phyloP scores from a whole-genome alignment of 116 monocot genomes.

The Thalassia testudinum region DNA sequence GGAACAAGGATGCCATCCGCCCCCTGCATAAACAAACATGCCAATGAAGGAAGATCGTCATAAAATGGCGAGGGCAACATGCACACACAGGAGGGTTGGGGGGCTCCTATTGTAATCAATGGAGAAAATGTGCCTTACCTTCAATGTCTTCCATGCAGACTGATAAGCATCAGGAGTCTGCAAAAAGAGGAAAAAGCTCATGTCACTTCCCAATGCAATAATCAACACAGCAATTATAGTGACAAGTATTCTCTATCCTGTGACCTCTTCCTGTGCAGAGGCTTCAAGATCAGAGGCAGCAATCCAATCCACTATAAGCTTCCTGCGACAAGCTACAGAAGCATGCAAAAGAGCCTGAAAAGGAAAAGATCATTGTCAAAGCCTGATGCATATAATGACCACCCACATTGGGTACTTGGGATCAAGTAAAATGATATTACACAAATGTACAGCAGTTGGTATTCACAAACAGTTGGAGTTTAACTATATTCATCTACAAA shows the following conservation, averaged over 20 bases:
- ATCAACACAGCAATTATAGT: neutral
- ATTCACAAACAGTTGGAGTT: too few species aligned
- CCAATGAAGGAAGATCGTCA: neutral
- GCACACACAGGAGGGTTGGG: too few species aligned
- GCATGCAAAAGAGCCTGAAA: slow-evolving; percentile 82
- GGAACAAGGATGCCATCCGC: slow-evolving; percentile 83
- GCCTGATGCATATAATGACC: slow-evolving; percentile 6
- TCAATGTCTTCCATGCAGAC: slow-evolving; percentile 66
- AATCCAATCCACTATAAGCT: slow-evolving; percentile 80
- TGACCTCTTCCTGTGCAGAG: slow-evolving; percentile 40
- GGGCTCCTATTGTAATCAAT: too few species aligned
- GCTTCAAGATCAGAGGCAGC: slow-evolving; percentile 71
- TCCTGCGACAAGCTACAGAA: slow-evolving; percentile 43
- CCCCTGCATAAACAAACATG: slow-evolving; percentile 34
- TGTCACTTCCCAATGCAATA: slow-evolving; percentile 1
- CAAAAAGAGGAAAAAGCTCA: slow-evolving; percentile 4
- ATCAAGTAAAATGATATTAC: too few species aligned
- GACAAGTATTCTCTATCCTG: neutral
- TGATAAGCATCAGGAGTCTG: slow-evolving; percentile 53
- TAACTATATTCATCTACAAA: too few species aligned
- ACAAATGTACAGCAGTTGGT: too few species aligned
- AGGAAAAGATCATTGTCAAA: neutral
- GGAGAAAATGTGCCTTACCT: slow-evolving; percentile 21
- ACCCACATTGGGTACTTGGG: too few species aligned
- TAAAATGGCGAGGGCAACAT: too few species aligned